Conservation (phyloP, 2,329 filamentous ascomycete species). For the Monosporascus sp. region DNA sequence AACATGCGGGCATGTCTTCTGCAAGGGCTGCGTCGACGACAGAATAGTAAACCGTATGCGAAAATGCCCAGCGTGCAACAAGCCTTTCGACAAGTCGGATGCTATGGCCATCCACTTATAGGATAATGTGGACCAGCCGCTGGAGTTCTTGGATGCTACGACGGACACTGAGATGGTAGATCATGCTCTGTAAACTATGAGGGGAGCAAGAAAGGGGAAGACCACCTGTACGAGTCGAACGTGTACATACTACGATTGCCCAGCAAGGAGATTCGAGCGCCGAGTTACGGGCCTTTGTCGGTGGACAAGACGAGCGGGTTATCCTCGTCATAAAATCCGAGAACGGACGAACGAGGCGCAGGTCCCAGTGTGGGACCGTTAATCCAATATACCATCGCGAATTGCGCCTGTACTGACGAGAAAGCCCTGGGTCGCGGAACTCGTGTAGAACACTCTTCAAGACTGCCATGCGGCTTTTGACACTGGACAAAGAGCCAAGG, state of each 20-base stretch:
- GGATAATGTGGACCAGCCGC: constrained; percentile 2
- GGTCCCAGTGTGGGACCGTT: background rate
- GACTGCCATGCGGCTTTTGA: background rate
- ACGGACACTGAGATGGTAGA: background rate
- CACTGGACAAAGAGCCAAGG: background rate
- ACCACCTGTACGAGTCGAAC: constrained; percentile 14
- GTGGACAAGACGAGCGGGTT: background rate
- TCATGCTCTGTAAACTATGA: constrained; percentile 12
- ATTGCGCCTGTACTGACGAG: background rate
- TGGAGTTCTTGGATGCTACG: background rate
- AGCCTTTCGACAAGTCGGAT: constrained; percentile 86
- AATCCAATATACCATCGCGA: background rate
- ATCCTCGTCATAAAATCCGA: background rate
- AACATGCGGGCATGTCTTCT: constrained; percentile 93
- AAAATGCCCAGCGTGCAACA: constrained; percentile 92
- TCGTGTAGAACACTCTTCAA: background rate
- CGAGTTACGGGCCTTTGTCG: background rate
- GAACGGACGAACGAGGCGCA: background rate
- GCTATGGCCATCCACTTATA: constrained; percentile 67
- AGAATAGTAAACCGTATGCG: constrained; percentile 83
- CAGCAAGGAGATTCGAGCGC: background rate
- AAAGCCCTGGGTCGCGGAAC: background rate
- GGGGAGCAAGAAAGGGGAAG: constrained; percentile 1
- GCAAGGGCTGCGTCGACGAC: constrained; percentile 83
- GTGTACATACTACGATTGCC: constrained; percentile 13